Conservation (phyloP, 73 alveolate species). For the Durusdinium trenchii region DNA sequence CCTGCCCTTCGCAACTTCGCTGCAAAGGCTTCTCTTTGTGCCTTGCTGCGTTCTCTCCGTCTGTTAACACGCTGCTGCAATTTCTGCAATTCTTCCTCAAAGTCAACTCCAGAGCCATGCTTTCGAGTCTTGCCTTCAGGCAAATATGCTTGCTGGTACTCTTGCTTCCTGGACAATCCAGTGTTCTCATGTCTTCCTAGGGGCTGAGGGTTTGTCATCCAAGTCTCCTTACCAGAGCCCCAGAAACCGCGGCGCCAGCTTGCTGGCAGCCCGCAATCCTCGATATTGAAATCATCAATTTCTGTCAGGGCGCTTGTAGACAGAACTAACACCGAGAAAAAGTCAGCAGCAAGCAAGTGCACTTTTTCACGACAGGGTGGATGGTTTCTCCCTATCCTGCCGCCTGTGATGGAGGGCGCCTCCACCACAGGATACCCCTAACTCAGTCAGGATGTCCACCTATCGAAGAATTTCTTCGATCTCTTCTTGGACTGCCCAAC, state of each 20-base stretch:
- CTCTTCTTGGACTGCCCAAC: not conserved
- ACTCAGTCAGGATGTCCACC: slow-evolving; percentile 4
- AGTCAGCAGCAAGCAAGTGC: no score
- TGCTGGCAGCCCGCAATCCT: no score
- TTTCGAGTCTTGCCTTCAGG: not conserved
- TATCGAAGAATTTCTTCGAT: not conserved
- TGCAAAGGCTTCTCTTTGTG: no score
- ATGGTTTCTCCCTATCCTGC: not conserved
- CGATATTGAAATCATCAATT: no score
- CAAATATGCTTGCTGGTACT: not conserved
- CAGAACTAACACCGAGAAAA: no score
- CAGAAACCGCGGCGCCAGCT: no score
- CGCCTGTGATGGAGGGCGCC: not conserved
- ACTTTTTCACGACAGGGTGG: no score
- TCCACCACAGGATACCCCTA: not conserved
- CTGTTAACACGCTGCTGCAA: not conserved
- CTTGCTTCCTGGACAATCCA: not conserved
- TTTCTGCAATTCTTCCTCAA: not conserved
- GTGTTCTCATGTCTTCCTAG: not conserved
- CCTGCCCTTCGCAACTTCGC: no score
- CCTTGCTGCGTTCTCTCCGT: not conserved
- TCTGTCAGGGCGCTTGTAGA: no score
- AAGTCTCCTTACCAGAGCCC: no score
- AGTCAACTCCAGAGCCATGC: not conserved
- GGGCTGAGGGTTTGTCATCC: no score